Percentiles rank a stretch among this genome's conserved stretches.
phyloP scores from a whole-genome alignment of 805 yeast species.

The Groenewaldozyma salmanticensis region DNA sequence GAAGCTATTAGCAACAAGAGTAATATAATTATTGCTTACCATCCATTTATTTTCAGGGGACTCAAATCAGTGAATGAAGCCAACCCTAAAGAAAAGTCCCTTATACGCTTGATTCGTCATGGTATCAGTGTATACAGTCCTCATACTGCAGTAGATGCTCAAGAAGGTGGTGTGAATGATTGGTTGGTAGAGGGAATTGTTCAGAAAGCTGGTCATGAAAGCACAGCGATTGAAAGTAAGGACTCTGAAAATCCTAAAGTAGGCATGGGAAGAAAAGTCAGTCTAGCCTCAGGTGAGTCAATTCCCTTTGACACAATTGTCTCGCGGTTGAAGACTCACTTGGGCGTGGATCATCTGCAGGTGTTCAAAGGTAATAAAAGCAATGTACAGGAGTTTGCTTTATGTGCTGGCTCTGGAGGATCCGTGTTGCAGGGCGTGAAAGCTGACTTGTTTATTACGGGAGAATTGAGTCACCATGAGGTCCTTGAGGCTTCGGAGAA shows the following conservation, averaged over 20 bases:
- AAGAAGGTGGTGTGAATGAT: conserved; percentile 84
- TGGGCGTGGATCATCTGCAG: conserved; percentile 51
- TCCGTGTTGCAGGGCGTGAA: conserved; percentile 47
- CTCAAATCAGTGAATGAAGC: conserved; percentile 57
- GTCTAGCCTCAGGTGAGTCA: conserved; percentile 36
- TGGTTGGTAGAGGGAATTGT: conserved; percentile 66
- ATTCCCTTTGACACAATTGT: conserved; percentile 39
- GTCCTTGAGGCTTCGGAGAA: conserved; percentile 58
- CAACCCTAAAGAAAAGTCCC: conserved; percentile 75
- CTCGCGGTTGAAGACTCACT: conserved; percentile 39
- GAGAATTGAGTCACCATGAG: conserved; percentile 94
- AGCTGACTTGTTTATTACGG: conserved; percentile 75
- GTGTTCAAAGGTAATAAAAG: conserved; percentile 37
- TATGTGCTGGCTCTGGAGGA: conserved; percentile 95
- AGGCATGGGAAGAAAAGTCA: conserved; percentile 76
- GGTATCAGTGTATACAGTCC: conserved; percentile 91
- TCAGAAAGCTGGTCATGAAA: conserved; percentile 21
- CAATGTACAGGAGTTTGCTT: conserved; percentile 44
- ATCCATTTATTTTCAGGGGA: conserved; percentile 89
- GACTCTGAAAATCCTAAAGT: not conserved
- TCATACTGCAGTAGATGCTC: conserved; percentile 94
- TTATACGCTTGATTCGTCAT: conserved; percentile 59
- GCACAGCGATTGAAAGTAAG: too few relatives aligned
- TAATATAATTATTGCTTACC: conserved; percentile 65
- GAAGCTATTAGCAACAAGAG: conserved; percentile 60